Conservation (phyloP, 768 basidiomycete genomes). For the Epithele typhae region DNA sequence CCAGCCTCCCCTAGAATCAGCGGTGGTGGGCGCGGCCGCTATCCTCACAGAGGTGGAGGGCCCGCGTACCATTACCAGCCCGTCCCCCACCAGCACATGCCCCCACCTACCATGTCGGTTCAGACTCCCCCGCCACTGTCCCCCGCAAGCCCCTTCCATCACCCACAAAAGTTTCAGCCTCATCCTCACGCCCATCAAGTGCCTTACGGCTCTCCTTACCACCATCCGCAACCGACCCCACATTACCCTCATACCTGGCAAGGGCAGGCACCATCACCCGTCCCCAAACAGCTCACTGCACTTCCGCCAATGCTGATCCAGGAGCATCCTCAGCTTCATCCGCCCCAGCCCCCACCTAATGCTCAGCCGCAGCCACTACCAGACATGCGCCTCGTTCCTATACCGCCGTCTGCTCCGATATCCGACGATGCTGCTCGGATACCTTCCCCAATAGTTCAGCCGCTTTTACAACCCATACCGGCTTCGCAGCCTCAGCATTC, state of each 20-base stretch:
- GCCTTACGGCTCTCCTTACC: constrained; percentile 27
- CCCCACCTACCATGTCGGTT: constrained; percentile 19
- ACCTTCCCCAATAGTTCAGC: too few relatives aligned
- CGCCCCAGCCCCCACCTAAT: constrained; percentile 3
- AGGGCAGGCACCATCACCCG: constrained; percentile 47
- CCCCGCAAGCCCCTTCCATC: constrained; percentile 25
- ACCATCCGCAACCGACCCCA: constrained; percentile 22
- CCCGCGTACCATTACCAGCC: constrained; percentile 36
- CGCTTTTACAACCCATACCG: too few relatives aligned
- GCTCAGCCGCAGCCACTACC: not conserved
- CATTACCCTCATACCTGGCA: constrained; percentile 43
- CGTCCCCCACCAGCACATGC: constrained; percentile 27
- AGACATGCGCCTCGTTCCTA: not conserved
- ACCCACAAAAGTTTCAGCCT: constrained; percentile 29
- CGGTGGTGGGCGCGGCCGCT: constrained; percentile 30
- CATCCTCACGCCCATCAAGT: constrained; percentile 22
- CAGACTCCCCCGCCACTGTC: constrained; percentile 23
- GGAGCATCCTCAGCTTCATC: constrained; percentile 5
- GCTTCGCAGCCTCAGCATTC: not conserved
- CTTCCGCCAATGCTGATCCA: constrained; percentile 13
- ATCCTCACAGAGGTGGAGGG: constrained; percentile 32
- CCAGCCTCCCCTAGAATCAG: constrained; percentile 35
- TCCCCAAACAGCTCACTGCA: constrained; percentile 62
- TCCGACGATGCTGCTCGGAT: not conserved
- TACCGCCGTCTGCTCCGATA: not conserved